Conservation (phyloP, 1,284 basidiomycete species). For the Apiotrichum akiyoshidainum region DNA sequence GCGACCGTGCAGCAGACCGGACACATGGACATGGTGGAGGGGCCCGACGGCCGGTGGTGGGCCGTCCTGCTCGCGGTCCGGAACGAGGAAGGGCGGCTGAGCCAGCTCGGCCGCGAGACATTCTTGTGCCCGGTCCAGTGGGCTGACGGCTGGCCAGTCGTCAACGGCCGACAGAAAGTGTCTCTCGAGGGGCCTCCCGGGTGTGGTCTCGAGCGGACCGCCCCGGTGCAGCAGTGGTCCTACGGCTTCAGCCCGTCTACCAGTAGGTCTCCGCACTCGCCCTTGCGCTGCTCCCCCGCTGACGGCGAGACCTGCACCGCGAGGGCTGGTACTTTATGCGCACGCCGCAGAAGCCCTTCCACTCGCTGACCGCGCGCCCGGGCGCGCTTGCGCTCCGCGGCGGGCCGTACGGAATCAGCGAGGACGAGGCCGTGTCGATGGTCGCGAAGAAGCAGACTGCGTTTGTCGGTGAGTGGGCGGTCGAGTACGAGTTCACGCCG, state of each 20-base stretch:
- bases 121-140: constrained; percentile 27
- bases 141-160: constrained; percentile 27
- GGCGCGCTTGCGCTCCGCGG: constrained; percentile 1
- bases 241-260: too few relatives aligned
- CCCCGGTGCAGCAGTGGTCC: too few relatives aligned
- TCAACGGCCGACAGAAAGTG: constrained; percentile 16
- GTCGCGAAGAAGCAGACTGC: constrained; percentile 22
- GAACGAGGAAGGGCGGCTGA: constrained; percentile 1
- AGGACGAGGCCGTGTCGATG: constrained; percentile 20
- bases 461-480: constrained; percentile 16
- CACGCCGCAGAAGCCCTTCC: constrained; percentile 14
- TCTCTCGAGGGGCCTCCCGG: too few relatives aligned
- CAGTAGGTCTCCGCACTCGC: too few relatives aligned
- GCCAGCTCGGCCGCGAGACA: constrained; percentile 26
- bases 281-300: too few relatives aligned
- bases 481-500: constrained; percentile 19
- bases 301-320: constrained; percentile 4
- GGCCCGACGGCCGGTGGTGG: constrained; percentile 25
- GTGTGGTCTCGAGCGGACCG: too few relatives aligned
- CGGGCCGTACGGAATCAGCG: constrained; percentile 14
- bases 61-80: constrained; percentile 28
- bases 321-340: constrained; percentile 21
- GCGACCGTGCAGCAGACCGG: constrained; percentile 24
- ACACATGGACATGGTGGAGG: constrained; percentile 30
- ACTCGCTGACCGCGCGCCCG: constrained; percentile 4